Evolutionary conservation across 768 basidiomycete genomes (phyloP).

Genomic region (Mycena metata): DNA sequence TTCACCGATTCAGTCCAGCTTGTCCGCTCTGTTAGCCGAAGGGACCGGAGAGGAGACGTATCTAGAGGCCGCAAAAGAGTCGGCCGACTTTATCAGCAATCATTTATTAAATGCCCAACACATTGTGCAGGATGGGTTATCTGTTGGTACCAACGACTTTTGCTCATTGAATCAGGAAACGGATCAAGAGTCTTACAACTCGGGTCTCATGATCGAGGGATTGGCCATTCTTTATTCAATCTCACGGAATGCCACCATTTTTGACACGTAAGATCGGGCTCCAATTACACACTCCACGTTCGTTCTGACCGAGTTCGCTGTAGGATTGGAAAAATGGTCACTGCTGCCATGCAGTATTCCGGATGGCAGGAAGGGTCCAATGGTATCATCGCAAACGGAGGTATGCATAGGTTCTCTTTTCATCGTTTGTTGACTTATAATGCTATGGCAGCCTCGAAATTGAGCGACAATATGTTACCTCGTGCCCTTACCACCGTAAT

Average conservation of each 20-base stretch:
- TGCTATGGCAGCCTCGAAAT: background rate
- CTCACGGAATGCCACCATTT: conserved; percentile 17
- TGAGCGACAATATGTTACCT: background rate
- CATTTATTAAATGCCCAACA: background rate
- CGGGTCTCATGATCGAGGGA: conserved; percentile 31
- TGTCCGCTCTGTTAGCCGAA: conserved; percentile 26
- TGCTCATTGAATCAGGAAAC: background rate
- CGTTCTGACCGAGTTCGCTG: background rate
- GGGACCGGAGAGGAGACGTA: conserved; percentile 1
- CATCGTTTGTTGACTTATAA: background rate
- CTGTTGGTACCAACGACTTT: background rate
- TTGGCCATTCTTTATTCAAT: conserved; percentile 31
- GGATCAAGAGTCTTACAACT: background rate
- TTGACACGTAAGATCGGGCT: conserved; percentile 15
- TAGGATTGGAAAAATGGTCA: background rate
- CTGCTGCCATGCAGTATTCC: conserved; percentile 1
- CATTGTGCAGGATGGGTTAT: background rate
- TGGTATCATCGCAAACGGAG: conserved; percentile 1
- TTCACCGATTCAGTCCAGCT: background rate
- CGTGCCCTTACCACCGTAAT: background rate
- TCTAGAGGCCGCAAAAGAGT: conserved; percentile 26
- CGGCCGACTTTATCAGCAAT: conserved; percentile 1
- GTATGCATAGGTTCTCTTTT: background rate
- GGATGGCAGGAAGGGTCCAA: conserved; percentile 11
- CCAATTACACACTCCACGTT: background rate